These are phyloP conservation scores for Leishmania martiniquensis DNA, from an alignment of 208 protist species.

Conservation along the genomic window DNA sequence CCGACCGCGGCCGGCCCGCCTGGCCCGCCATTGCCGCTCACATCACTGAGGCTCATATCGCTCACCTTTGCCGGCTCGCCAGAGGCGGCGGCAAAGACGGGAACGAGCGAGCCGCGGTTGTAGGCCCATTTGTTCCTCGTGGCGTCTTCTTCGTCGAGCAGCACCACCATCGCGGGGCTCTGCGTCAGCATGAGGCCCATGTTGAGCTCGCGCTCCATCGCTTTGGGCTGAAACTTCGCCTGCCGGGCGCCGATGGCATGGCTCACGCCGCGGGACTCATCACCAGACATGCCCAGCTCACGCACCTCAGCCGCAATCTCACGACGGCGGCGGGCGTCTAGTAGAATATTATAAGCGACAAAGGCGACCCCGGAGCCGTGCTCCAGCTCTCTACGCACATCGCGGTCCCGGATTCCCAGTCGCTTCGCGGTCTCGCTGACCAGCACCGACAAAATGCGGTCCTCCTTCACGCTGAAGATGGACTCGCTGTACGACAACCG, in stretches of 20 bases:
- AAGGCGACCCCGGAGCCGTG: slow-evolving; percentile 56
- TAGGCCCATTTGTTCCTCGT: slow-evolving; percentile 73
- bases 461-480: slow-evolving; percentile 64
- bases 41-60: slow-evolving; percentile 28
- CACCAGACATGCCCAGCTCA: slow-evolving; percentile 36
- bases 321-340: slow-evolving; percentile 63
- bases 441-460: slow-evolving; percentile 70
- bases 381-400: slow-evolving; percentile 74
- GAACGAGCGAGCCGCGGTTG: slow-evolving; percentile 81
- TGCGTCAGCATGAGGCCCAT: slow-evolving; percentile 85
- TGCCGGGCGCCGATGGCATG: slow-evolving; percentile 26
- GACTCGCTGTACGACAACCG: slow-evolving; percentile 82
- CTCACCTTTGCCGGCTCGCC: slow-evolving; percentile 21
- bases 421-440: slow-evolving; percentile 65
- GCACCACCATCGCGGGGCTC: slow-evolving; percentile 87
- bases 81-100: slow-evolving; percentile 51
- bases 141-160: slow-evolving; percentile 78
- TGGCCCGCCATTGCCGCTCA: slow-evolving; percentile 2
- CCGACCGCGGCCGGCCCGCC: slow-evolving; percentile 29
- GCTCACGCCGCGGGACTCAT: slow-evolving; percentile 23
- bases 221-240: slow-evolving; percentile 50
- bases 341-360: slow-evolving; percentile 89
- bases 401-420: slow-evolving; percentile 61
- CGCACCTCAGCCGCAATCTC: slow-evolving; percentile 74
- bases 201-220: slow-evolving; percentile 85